These are phyloP conservation scores for Fusarium sp. DNA, from an alignment of 2,329 filamentous ascomycete genomes.

Conservation along the genomic window DNA sequence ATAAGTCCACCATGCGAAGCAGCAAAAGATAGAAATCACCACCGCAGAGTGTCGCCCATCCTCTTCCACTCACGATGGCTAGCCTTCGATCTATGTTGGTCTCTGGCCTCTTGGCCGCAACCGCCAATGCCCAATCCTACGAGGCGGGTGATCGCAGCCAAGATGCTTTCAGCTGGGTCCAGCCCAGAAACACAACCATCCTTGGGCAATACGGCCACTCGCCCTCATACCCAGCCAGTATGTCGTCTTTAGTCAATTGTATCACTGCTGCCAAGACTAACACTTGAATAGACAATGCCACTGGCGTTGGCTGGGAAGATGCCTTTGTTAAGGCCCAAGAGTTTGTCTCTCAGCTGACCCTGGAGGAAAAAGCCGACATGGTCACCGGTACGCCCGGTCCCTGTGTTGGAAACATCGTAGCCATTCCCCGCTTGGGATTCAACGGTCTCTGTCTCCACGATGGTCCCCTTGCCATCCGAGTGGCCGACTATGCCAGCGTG, in stretches of 20 bases:
- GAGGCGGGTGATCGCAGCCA: conserved; percentile 35
- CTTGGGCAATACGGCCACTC: conserved; percentile 53
- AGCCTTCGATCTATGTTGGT: conserved; percentile 49
- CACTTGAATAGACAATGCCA: conserved; percentile 47
- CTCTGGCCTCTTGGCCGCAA: conserved; percentile 46
- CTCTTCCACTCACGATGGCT: conserved; percentile 30
- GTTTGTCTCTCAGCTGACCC: conserved; percentile 44
- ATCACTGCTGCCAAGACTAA: conserved; percentile 10
- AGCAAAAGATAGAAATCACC: conserved; percentile 10
- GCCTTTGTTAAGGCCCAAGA: conserved; percentile 50
- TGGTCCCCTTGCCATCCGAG: conserved; percentile 46
- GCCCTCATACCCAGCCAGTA: conserved; percentile 51
- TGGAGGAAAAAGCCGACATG: conserved; percentile 47
- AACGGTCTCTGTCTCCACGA: conserved; percentile 54
- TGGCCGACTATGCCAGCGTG: conserved; percentile 56
- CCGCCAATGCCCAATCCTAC: conserved; percentile 43
- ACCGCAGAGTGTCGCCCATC: conserved; percentile 10
- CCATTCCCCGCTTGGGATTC: conserved; percentile 54
- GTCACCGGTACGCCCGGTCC: conserved; percentile 49
- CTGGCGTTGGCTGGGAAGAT: conserved; percentile 50
- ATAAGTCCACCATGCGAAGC: conserved; percentile 14
- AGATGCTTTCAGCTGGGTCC: conserved; percentile 51
- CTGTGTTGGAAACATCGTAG: conserved; percentile 49
- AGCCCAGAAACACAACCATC: conserved; percentile 54
- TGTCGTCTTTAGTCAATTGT: conserved; percentile 25